A percentile compares a stretch with the other conserved stretches of the same genome.
Conservation (phyloP, 257 asterid genomes). For the Solanum bukasovii region DNA sequence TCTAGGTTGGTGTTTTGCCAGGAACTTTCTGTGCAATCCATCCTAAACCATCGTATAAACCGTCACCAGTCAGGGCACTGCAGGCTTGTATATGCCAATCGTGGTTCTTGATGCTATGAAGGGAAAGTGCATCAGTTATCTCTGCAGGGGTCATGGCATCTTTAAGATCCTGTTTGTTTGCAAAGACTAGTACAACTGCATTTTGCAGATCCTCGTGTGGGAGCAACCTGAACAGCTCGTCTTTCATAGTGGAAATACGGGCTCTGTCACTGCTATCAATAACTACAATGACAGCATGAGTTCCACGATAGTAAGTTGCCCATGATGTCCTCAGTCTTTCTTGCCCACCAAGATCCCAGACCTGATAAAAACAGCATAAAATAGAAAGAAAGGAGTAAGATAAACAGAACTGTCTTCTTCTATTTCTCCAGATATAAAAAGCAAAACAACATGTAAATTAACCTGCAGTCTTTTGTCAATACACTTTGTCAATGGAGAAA, state of each 20-base stretch:
- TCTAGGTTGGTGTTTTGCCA: slow-evolving; percentile 72
- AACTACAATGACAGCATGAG: slow-evolving; percentile 81
- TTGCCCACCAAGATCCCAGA: slow-evolving; percentile 99
- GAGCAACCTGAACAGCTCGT: slow-evolving; percentile 73
- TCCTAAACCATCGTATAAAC: slow-evolving; percentile 90
- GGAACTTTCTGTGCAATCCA: slow-evolving; percentile 90
- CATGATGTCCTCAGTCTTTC: slow-evolving; percentile 88
- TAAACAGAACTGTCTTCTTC: neutral
- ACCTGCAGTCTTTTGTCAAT: neutral
- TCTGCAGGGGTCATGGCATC: slow-evolving; percentile 99
- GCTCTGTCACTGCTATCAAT: slow-evolving; percentile 97
- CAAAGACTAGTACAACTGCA: slow-evolving; percentile 78
- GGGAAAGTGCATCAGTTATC: slow-evolving; percentile 89
- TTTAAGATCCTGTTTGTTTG: slow-evolving; percentile 95
- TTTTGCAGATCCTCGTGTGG: slow-evolving; percentile 79
- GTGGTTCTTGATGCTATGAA: slow-evolving; percentile 91
- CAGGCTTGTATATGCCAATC: slow-evolving; percentile 99
- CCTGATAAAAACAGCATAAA: slow-evolving; percentile 22
- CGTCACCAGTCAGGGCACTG: slow-evolving; percentile 92
- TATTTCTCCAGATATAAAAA: neutral
- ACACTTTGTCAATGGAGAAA: neutral
- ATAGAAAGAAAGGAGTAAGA: neutral
- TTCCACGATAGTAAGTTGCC: slow-evolving; percentile 94
- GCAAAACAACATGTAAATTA: neutral
- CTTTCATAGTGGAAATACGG: slow-evolving; percentile 84